phyloP scores from a whole-genome alignment of 2,329 filamentous ascomycete species.

The Aspergillus jensenii region DNA sequence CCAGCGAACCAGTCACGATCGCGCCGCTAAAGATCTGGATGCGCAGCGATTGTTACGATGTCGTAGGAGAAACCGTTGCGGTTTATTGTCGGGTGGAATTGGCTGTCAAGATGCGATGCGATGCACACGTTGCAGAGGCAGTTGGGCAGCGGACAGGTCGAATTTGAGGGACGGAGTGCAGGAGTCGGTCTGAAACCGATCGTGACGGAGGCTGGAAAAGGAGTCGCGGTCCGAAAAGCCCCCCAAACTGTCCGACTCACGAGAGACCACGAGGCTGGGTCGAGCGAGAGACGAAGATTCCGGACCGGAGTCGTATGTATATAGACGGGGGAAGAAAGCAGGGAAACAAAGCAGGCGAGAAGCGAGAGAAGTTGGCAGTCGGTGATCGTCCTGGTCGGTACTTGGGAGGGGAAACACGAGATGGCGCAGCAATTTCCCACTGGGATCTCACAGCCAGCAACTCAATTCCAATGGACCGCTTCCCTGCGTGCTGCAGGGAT shows the following conservation, averaged over 20 bases:
- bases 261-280: not conserved
- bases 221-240: not conserved
- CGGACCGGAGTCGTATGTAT: not conserved
- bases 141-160: conserved; percentile 5
- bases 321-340: not conserved
- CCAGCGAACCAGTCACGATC: conserved; percentile 21
- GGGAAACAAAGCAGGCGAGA: not conserved
- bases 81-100: not conserved
- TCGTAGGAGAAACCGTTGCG: not conserved
- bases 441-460: not conserved
- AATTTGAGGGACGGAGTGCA: conserved; percentile 4
- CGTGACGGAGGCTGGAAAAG: not conserved
- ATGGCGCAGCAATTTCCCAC: conserved; percentile 5
- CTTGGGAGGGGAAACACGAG: conserved; percentile 3
- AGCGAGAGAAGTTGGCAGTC: not conserved
- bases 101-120: not conserved
- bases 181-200: conserved; percentile 5
- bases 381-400: not conserved
- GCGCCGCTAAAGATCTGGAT: conserved; percentile 23
- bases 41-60: conserved; percentile 7
- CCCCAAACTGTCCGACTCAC: not conserved
- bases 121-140: conserved; percentile 3
- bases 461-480: not conserved
- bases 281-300: not conserved
- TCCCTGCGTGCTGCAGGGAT: not conserved